Conservation (phyloP, 371 early-diverging fungal genomes). For the Mortierella sp. region DNA sequence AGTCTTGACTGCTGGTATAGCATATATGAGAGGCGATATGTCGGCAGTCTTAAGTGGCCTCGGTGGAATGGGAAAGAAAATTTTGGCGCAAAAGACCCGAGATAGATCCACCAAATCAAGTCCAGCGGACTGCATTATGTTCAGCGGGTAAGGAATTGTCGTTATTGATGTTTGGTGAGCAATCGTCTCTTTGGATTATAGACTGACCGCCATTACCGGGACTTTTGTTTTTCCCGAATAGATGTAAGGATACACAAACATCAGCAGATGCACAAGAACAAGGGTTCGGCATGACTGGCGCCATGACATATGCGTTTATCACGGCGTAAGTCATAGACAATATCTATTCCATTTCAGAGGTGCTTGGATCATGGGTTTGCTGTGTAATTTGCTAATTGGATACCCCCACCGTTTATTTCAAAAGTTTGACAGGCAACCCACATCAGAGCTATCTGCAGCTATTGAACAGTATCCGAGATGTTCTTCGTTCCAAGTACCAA, state of each 20-base stretch:
- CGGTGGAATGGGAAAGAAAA: conserved; percentile 62
- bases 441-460: conserved; percentile 81
- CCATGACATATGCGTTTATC: conserved; percentile 90
- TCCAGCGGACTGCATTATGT: conserved; percentile 87
- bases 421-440: conserved; percentile 67
- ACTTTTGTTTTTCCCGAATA: conserved; percentile 35
- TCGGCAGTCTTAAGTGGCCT: conserved; percentile 62
- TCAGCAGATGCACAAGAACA: conserved; percentile 84
- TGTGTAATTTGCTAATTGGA: not conserved
- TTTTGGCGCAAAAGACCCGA: conserved; percentile 58
- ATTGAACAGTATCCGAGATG: conserved; percentile 75
- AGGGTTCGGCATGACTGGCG: conserved; percentile 79
- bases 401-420: not conserved
- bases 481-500: conserved; percentile 78
- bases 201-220: not conserved
- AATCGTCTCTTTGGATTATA: not conserved
- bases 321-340: conserved; percentile 58
- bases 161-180: not conserved
- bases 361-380: not conserved
- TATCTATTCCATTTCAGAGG: not conserved
- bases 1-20: conserved; percentile 64
- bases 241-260: conserved; percentile 93
- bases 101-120: conserved; percentile 68
- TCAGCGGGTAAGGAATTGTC: conserved; percentile 73
- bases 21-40: conserved; percentile 69